Percentiles rank a stretch among this genome's conserved stretches.
phyloP scores from a whole-genome alignment of 352 stramenopile species.

The Globisporangium takayamanum region DNA sequence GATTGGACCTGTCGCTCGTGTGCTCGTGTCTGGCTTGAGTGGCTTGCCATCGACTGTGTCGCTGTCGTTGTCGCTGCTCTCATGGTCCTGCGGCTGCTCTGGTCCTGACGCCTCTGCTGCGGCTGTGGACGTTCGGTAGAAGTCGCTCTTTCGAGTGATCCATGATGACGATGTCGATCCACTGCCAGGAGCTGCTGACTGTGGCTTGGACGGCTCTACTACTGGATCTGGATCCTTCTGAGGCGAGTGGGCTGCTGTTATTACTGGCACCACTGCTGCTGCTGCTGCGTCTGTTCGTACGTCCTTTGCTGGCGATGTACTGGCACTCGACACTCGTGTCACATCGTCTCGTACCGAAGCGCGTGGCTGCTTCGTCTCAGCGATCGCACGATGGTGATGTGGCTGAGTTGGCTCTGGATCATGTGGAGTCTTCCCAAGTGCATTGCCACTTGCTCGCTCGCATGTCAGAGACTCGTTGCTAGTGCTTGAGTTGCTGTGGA shows the following conservation, averaged over 20 bases:
- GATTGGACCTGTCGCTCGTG: background rate
- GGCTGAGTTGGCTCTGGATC: no score
- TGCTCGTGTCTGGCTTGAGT: background rate
- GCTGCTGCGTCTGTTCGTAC: background rate
- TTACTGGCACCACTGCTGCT: background rate
- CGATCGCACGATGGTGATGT: no score
- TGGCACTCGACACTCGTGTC: background rate
- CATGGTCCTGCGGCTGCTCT: background rate
- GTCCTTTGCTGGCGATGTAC: background rate
- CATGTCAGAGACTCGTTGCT: no score
- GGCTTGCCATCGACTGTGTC: background rate
- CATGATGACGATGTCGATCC: background rate
- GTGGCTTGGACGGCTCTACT: background rate
- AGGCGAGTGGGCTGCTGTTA: background rate
- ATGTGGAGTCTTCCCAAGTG: background rate
- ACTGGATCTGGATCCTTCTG: background rate
- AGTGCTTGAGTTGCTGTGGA: no score
- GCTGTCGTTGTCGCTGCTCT: background rate
- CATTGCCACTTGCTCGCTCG: background rate
- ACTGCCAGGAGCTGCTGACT: background rate
- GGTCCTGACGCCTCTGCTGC: background rate
- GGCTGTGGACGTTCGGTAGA: background rate
- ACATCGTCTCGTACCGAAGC: background rate
- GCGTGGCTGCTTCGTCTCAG: no score
- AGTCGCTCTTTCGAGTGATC: conserved; percentile 9